phyloP scores from a whole-genome alignment of 768 basidiomycete species.

The Boletellus ananas region DNA sequence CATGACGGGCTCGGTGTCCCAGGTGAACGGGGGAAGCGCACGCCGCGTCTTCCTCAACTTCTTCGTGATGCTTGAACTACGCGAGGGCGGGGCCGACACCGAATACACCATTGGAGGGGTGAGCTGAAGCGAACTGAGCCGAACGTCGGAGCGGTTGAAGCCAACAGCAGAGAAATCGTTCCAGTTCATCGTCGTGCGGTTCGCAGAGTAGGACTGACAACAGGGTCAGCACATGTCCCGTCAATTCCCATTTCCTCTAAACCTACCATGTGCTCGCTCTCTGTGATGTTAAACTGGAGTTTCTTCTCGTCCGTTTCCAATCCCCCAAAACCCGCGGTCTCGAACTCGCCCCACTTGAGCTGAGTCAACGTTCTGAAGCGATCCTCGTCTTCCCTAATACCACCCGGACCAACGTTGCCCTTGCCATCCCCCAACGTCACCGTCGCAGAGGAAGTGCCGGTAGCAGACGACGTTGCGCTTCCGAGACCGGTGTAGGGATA shows the following conservation, averaged over 20 bases:
- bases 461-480: conserved; percentile 35
- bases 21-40: conserved; percentile 78
- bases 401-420: conserved; percentile 30
- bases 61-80: conserved; percentile 66
- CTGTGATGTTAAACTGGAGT: conserved; percentile 89
- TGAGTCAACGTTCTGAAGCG: conserved; percentile 80
- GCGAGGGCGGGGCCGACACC: conserved; percentile 70
- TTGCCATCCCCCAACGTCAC: conserved; percentile 31
- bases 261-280: conserved; percentile 68
- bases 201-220: conserved; percentile 56
- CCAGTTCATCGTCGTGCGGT: conserved; percentile 86
- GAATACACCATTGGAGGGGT: conserved; percentile 50
- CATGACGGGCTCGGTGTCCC: conserved; percentile 84
- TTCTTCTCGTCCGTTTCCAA: conserved; percentile 55
- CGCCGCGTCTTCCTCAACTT: conserved; percentile 80
- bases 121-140: conserved; percentile 79
- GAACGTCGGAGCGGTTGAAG: conserved; percentile 75
- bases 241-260: not conserved
- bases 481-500: conserved; percentile 44
- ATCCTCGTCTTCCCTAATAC: conserved; percentile 53
- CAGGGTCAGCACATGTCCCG: conserved; percentile 7
- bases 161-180: conserved; percentile 83
- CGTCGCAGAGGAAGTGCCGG: conserved; percentile 38
- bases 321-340: conserved; percentile 72
- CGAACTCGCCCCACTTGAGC: conserved; percentile 90